A percentile compares a stretch with the other conserved stretches of the same genome.
These are phyloP conservation scores for Boletus sensibilis DNA, from an alignment of 768 basidiomycete genomes.

Conservation along the genomic window DNA sequence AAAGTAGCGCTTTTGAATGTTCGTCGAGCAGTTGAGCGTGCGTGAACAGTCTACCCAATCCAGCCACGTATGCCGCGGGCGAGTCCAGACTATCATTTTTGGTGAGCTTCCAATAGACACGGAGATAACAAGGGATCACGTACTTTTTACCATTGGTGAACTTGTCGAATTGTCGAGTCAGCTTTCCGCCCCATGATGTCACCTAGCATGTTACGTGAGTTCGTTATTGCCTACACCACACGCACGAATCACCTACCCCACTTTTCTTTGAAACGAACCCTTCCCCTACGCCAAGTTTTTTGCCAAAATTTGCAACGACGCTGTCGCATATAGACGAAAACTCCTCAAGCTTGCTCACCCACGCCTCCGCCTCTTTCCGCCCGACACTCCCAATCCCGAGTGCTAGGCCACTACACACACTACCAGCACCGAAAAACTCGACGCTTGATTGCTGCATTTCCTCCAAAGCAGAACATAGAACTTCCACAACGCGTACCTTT, in stretches of 20 bases:
- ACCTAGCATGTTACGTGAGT: slow-evolving; percentile 36
- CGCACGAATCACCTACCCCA: slow-evolving; percentile 41
- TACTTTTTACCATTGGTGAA: slow-evolving; percentile 90
- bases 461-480: slow-evolving; percentile 75
- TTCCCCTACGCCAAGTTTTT: slow-evolving; percentile 87
- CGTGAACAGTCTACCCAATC: slow-evolving; percentile 68
- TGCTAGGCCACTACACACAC: slow-evolving; percentile 70
- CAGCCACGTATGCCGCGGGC: slow-evolving; percentile 78
- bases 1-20: slow-evolving; percentile 72
- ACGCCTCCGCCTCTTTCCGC: slow-evolving; percentile 74
- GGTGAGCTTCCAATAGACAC: slow-evolving; percentile 12
- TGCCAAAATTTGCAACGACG: slow-evolving; percentile 77
- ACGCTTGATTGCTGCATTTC: slow-evolving; percentile 71
- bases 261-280: slow-evolving; percentile 83
- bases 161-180: slow-evolving; percentile 76
- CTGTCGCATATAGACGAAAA: slow-evolving; percentile 77
- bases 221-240: neutral
- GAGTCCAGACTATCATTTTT: slow-evolving; percentile 70
- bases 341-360: slow-evolving; percentile 77
- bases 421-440: slow-evolving; percentile 76
- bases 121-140: slow-evolving; percentile 26
- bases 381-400: slow-evolving; percentile 76
- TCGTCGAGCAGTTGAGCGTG: slow-evolving; percentile 83
- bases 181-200: slow-evolving; percentile 68
- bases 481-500: slow-evolving; percentile 82